Base-by-base conservation (phyloP, 768 basidiomycete species). In the Kondoa subrosea region DNA sequence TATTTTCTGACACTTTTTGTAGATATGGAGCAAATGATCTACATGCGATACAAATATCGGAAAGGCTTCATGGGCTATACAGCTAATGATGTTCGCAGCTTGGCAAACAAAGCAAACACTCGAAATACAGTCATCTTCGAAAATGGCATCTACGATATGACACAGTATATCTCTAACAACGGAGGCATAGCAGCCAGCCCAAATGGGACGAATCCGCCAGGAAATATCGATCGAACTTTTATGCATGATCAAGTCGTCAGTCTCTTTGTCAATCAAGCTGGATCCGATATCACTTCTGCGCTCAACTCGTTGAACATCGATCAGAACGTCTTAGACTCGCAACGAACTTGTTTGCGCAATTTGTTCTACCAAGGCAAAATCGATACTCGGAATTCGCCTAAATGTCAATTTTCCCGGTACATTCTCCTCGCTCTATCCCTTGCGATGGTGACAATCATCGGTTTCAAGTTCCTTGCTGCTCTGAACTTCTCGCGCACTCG, bases 381-480 rank as follows among this genome's bases (percentile, higher is more conserved):
- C 70, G 95, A 97, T 81, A 89, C 85, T 69, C 87, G 95, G 61
- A 83, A 92, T 69, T 90, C 91, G 0, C 82, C 89, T 0, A 89
- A 95, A 76, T 99, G 95, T 75, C 81, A 85, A 34, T 97, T 99
- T 79, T 83, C 91, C 26, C 86, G 84, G 30, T 91, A 92, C 76
- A 87, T 99, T 74, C 82, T 99, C 3, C 85, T 99, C 67, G 88
- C 84, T 1, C 77, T 99, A 17, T 92, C 90, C 1, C 78, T 87
- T 73, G 80, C 93, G 79, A 95, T 99, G 91, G 88, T 97, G 70
- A 80, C 85, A 66, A 87, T 96, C 73, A 92, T 95, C 75, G 91
- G 86, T 0, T 92, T 93, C 86, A 96, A 93, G 78, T 93, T 93
- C 80, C 79, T 95, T 70, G 89, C 89, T 1, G 90, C 89, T 0